A percentile compares a stretch with the other conserved stretches of the same genome.
Conservation (phyloP, 2,329 filamentous ascomycete genomes). For the Lasiodiplodia sp. region DNA sequence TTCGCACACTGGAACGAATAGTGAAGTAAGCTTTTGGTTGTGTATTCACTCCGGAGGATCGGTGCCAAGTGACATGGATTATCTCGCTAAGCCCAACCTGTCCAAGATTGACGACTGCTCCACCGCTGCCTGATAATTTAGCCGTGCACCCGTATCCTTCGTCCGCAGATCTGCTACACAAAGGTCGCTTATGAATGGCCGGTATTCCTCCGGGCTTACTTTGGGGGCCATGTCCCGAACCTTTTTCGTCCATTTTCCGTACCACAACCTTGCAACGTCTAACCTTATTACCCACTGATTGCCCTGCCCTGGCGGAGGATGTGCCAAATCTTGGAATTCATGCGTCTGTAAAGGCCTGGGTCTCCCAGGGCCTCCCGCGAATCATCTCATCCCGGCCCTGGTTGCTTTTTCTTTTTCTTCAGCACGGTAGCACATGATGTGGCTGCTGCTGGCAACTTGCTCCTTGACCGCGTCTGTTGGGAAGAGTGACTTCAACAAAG, state of each 20-base stretch:
- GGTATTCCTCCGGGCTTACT: too few species aligned
- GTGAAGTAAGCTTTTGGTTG: neutral
- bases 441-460: too few species aligned
- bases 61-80: neutral
- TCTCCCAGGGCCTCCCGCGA: neutral
- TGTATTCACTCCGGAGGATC: neutral
- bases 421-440: too few species aligned
- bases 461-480: too few species aligned
- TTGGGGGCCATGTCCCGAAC: too few species aligned
- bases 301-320: neutral
- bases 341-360: slow-evolving; percentile 1
- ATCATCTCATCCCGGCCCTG: too few species aligned
- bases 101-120: neutral
- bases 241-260: too few species aligned
- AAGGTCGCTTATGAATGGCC: neutral
- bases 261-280: too few species aligned
- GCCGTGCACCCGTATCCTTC: neutral
- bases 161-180: neutral
- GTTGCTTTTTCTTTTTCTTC: too few species aligned
- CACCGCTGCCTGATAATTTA: neutral
- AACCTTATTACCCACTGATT: neutral
- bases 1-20: neutral
- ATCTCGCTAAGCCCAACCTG: neutral
- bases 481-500: too few species aligned
- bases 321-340: neutral